Evolutionary conservation across 2,329 filamentous ascomycete species (phyloP).

Genomic region (Endoconidiophora laricicola): DNA sequence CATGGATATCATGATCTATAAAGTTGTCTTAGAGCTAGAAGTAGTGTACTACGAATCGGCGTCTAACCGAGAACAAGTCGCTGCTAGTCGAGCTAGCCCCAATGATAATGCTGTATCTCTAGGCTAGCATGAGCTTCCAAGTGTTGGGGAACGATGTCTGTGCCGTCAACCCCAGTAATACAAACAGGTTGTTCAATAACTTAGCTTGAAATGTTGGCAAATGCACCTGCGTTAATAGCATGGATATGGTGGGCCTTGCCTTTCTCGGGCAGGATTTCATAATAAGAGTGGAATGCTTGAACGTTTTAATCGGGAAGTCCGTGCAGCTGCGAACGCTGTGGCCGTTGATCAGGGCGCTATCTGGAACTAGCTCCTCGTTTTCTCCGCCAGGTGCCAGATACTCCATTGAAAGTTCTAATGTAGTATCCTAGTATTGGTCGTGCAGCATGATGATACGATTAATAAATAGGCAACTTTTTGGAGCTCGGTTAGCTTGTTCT

Average conservation of each 20-base stretch:
- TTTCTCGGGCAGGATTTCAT: constrained; percentile 30
- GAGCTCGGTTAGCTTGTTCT: constrained; percentile 22
- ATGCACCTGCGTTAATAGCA: constrained; percentile 53
- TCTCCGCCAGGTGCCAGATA: constrained; percentile 39
- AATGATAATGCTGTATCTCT: constrained; percentile 52
- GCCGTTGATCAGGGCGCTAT: constrained; percentile 48
- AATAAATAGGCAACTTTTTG: constrained; percentile 17
- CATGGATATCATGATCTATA: constrained; percentile 19
- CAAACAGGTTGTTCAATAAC: constrained; percentile 49
- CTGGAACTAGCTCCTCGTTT: constrained; percentile 47
- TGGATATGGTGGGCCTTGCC: constrained; percentile 47
- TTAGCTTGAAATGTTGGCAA: constrained; percentile 53
- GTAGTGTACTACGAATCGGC: constrained; percentile 27
- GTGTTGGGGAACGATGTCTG: constrained; percentile 41
- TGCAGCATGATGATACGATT: constrained; percentile 52
- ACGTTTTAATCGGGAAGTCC: constrained; percentile 25
- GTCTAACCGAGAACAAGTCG: constrained; percentile 46
- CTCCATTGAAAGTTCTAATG: constrained; percentile 30
- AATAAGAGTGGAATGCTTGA: constrained; percentile 26
- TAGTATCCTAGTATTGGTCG: constrained; percentile 53
- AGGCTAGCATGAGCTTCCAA: constrained; percentile 50
- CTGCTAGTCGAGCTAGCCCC: constrained; percentile 38
- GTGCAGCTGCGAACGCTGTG: constrained; percentile 21
- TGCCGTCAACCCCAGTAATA: constrained; percentile 55
- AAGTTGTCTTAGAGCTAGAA: constrained; percentile 20